These are phyloP conservation scores for Sporisorium exsertum DNA, from an alignment of 1,284 basidiomycete species.

Conservation along the genomic window DNA sequence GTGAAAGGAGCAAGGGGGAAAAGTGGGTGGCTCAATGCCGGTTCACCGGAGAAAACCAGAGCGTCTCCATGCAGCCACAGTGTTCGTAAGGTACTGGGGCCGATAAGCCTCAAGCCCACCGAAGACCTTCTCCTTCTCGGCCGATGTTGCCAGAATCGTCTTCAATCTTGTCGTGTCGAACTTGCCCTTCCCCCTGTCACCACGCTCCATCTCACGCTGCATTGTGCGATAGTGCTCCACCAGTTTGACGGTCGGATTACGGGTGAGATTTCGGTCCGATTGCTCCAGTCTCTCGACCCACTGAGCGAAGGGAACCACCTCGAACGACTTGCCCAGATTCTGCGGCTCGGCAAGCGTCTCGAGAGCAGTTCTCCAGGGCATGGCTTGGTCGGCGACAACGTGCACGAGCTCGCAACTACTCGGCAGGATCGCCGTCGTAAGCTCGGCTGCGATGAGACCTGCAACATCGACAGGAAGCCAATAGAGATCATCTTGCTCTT, in stretches of 20 bases:
- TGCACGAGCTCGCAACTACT: conserved; percentile 24
- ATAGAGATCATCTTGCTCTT: conserved; percentile 71
- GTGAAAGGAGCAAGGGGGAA: conserved; percentile 9
- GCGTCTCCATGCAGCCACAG: conserved; percentile 30
- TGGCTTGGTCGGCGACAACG: conserved; percentile 33
- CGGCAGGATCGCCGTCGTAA: conserved; percentile 67
- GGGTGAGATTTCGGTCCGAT: conserved; percentile 71
- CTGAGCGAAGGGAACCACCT: conserved; percentile 78
- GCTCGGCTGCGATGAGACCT: conserved; percentile 73
- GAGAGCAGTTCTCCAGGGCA: conserved; percentile 74
- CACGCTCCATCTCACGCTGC: conserved; percentile 52
- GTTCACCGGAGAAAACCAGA: conserved; percentile 24
- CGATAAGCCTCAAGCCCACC: conserved; percentile 19
- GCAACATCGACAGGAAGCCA: conserved; percentile 77
- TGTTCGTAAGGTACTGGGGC: conserved; percentile 26
- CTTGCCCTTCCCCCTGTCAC: conserved; percentile 1
- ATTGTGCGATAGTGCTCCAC: conserved; percentile 71
- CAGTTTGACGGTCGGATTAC: conserved; percentile 74
- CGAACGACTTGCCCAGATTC: conserved; percentile 78
- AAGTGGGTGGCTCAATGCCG: background rate
- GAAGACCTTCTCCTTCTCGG: background rate
- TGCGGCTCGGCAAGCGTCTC: conserved; percentile 72
- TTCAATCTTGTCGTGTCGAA: conserved; percentile 26
- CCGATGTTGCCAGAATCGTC: conserved; percentile 11
- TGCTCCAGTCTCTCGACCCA: conserved; percentile 72